Percentiles rank a stretch among this genome's conserved stretches.
Evolutionary conservation across 108 stramenopile genomes (phyloP).

Genomic region (Pinguiococcus pyrenoidosus): DNA sequence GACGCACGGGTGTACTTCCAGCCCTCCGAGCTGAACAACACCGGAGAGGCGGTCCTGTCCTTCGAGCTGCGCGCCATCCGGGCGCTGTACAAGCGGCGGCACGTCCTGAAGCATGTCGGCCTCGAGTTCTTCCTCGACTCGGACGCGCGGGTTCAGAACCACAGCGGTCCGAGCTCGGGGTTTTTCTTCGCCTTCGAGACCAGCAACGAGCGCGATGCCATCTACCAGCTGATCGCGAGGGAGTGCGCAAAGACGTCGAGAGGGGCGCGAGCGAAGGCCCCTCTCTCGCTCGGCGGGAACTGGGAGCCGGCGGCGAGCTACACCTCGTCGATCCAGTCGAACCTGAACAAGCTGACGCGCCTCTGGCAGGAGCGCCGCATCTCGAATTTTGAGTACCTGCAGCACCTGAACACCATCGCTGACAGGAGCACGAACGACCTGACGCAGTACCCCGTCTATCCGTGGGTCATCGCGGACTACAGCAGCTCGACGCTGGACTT

Average conservation of each 20-base stretch:
- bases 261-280: neutral
- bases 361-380: conserved; percentile 34
- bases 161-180: too few relatives aligned
- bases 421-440: conserved; percentile 81
- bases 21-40: conserved; percentile 40
- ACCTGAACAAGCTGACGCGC: conserved; percentile 3
- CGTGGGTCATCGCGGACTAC: conserved; percentile 86
- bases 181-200: conserved; percentile 28
- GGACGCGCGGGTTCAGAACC: conserved; percentile 8
- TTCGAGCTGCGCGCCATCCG: conserved; percentile 10
- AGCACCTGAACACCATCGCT: conserved; percentile 78
- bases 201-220: conserved; percentile 13
- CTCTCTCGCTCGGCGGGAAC: too few relatives aligned
- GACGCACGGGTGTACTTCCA: conserved; percentile 38
- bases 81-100: conserved; percentile 21
- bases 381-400: conserved; percentile 86
- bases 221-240: conserved; percentile 12
- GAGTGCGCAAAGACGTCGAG: neutral
- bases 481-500: conserved; percentile 50
- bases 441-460: conserved; percentile 95
- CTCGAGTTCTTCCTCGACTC: conserved; percentile 25
- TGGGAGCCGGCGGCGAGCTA: neutral
- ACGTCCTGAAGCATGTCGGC: conserved; percentile 20
- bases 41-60: conserved; percentile 26
- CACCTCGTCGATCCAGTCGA: too few relatives aligned